Evolutionary conservation across 805 yeast genomes (phyloP).

Genomic region (Jamesozyma lodderae): DNA sequence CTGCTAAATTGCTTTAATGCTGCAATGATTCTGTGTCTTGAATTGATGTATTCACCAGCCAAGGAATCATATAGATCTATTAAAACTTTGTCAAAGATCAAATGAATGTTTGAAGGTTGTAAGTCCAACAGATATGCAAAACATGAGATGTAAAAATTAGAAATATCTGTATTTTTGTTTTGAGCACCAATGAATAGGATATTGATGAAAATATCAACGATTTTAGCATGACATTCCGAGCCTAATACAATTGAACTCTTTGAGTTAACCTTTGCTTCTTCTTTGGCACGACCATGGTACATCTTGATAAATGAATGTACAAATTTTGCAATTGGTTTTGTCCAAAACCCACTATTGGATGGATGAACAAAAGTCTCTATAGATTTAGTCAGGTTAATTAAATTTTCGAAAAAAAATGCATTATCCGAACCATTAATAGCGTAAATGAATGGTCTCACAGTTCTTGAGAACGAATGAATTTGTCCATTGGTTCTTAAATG

Average conservation of each 20-base stretch:
- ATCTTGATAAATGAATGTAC: constrained; percentile 51
- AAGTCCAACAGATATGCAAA: constrained; percentile 59
- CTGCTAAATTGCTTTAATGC: constrained; percentile 62
- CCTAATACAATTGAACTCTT: constrained; percentile 24
- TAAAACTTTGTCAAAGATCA: constrained; percentile 44
- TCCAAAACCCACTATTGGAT: constrained; percentile 82
- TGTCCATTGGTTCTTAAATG: constrained; percentile 33
- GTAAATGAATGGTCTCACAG: constrained; percentile 44
- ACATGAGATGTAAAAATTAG: constrained; percentile 49
- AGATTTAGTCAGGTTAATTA: constrained; percentile 52
- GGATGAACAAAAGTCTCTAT: constrained; percentile 83
- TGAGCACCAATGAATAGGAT: constrained; percentile 62
- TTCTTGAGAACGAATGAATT: constrained; percentile 36
- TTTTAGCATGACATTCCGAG: constrained; percentile 27
- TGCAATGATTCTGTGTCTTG: constrained; percentile 71
- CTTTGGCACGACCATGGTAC: constrained; percentile 47
- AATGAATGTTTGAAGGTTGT: constrained; percentile 36
- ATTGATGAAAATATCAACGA: constrained; percentile 39
- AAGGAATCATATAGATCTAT: constrained; percentile 73
- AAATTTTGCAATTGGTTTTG: constrained; percentile 55
- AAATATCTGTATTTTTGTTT: constrained; percentile 53
- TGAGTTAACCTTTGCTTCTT: constrained; percentile 39
- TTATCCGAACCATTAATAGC: constrained; percentile 48
- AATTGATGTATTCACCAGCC: constrained; percentile 51
- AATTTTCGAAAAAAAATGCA: constrained; percentile 40